Base-by-base conservation (phyloP, 176 grass and related monocot species). In the Musa itinerans region DNA sequence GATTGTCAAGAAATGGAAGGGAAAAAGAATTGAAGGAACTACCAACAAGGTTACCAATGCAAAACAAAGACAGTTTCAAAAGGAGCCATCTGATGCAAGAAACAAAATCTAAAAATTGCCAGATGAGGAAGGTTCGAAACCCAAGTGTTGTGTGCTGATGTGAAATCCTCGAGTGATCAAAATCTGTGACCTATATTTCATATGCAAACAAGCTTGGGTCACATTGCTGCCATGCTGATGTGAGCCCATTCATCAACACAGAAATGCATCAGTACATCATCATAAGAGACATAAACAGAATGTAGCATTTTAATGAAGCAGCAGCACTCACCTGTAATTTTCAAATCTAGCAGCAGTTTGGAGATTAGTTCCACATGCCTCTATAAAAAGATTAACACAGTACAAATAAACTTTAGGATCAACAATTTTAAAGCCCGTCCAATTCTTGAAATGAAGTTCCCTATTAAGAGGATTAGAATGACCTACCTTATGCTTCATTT, bases 361-460 rank as follows among this genome's bases (percentile, higher is more conserved):
- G 85, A 85, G 90, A 78, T 85, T 89, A 84, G 48, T 89, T 87
- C 87, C 90, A 87, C 78, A 81, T 89, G 87, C 82, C 74, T 89
- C 90, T 93, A 93, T 69, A 89, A 92, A 76, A 82, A 92, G 83
- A 89, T 85, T 85, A 82, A 93, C 81, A 93, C 75, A 89, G 83
- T 81, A 87, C 82, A 71, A 79, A 85, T 85, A 83, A 89, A 93
- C 89, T 65, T 83, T 75, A 81, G 81, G 78, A 72, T 69, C 59
- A 78, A 78, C 21, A 78, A 29, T 53, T 78, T 83, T 13, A 74
- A 85, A 79, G 77, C 55, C 84, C 78, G 81, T 83, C 78, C 75
- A 71, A 79, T 80, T 76, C 85, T 84, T 69, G 78, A 78, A 86
- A 89, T 69, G 75, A 78, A 85, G 82, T 67, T 61, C 88, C 79